Conservation (phyloP, 1,284 basidiomycete genomes). For the Sanguinoderma infundibulare region DNA sequence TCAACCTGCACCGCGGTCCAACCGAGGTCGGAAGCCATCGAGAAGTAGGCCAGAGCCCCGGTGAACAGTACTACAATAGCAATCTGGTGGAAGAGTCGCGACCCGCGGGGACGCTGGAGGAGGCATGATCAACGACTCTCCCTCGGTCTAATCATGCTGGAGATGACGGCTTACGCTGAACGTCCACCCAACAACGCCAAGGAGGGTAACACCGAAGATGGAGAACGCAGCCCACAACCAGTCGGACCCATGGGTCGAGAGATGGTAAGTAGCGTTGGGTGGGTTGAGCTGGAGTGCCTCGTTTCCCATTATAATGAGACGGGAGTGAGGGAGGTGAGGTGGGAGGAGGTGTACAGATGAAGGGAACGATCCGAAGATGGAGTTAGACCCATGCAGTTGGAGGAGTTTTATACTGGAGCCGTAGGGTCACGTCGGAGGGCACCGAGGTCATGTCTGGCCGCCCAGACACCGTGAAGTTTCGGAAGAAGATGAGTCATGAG, state of each 20-base stretch:
- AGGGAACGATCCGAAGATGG: conserved; percentile 7
- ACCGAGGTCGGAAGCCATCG: conserved; percentile 66
- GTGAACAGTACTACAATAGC: conserved; percentile 50
- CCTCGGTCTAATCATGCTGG: conserved; percentile 23
- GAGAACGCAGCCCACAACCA: conserved; percentile 64
- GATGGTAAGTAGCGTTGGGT: conserved; percentile 41
- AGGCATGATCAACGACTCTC: background rate
- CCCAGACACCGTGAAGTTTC: conserved; percentile 15
- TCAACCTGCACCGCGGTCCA: conserved; percentile 52
- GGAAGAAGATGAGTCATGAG: conserved; percentile 12
- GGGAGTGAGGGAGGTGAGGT: conserved; percentile 5
- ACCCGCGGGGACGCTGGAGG: conserved; percentile 42
- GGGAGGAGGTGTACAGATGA: background rate
- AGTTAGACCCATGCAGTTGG: background rate
- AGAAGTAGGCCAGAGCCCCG: conserved; percentile 50
- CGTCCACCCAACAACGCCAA: conserved; percentile 43
- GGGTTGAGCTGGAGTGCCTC: conserved; percentile 40
- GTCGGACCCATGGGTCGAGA: conserved; percentile 47
- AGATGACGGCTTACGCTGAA: conserved; percentile 36
- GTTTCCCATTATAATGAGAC: conserved; percentile 27
- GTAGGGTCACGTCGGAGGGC: background rate
- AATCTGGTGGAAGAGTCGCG: conserved; percentile 53
- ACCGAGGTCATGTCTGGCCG: conserved; percentile 6
- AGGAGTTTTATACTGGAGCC: conserved; percentile 16
- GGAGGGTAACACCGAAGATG: conserved; percentile 46